Percentiles rank a stretch among this genome's conserved stretches.
Conservation (phyloP, 108 stramenopile genomes). For the Fistulifera pelliculosa region DNA sequence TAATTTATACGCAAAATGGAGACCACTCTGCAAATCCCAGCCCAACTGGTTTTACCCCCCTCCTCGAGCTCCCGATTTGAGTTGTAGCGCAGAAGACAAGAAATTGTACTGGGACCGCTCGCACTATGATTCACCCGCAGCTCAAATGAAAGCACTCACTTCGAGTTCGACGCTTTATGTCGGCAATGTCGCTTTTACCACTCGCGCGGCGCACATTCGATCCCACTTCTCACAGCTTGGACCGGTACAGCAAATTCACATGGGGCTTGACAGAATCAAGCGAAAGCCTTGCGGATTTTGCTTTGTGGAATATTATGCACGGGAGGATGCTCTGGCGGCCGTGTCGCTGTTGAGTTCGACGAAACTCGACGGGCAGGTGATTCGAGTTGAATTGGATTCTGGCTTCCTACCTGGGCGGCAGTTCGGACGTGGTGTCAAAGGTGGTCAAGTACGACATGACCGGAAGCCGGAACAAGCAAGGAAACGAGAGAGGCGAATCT, state of each 20-base stretch:
- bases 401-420: slow-evolving; percentile 92
- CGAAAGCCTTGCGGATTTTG: slow-evolving; percentile 93
- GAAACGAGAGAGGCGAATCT: neutral
- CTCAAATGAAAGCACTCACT: slow-evolving; percentile 61
- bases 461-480: slow-evolving; percentile 1
- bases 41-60: neutral
- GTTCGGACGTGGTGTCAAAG: slow-evolving; percentile 86
- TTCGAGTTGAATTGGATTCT: slow-evolving; percentile 92
- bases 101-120: slow-evolving; percentile 84
- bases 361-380: slow-evolving; percentile 84
- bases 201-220: slow-evolving; percentile 73
- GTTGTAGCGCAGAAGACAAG: slow-evolving; percentile 11
- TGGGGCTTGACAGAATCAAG: slow-evolving; percentile 85
- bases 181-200: slow-evolving; percentile 93
- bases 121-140: slow-evolving; percentile 60
- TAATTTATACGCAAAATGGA: too few relatives aligned
- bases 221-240: slow-evolving; percentile 84
- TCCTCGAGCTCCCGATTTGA: slow-evolving; percentile 1
- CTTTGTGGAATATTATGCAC: slow-evolving; percentile 83
- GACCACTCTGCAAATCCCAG: too few relatives aligned
- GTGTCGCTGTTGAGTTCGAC: slow-evolving; percentile 74
- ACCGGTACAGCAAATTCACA: slow-evolving; percentile 69
- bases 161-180: slow-evolving; percentile 81
- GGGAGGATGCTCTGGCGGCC: slow-evolving; percentile 61
- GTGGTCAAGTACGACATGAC: slow-evolving; percentile 94